Evolutionary conservation across 768 basidiomycete species (phyloP), one percentile per base, ranked within the genome.

Genomic region (Kwoniella newhampshirensis): DNA sequence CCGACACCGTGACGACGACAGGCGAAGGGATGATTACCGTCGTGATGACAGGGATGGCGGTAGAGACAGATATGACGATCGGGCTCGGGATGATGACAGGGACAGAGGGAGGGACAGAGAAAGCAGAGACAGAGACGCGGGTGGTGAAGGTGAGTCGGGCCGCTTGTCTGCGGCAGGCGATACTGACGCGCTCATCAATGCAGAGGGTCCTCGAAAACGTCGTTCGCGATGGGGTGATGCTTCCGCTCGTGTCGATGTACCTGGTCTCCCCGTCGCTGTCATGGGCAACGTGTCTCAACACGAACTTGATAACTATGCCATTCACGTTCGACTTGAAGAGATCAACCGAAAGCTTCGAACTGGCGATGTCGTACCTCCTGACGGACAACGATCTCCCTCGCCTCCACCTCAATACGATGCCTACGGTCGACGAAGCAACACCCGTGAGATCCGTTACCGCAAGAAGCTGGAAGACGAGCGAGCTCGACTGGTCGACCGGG

Each of bases 191-290:
- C 35, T 42, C 51, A 42, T 51, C 58, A 42, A n/a, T 64, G 15
- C n/a, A 88, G 88, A 91, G 74, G 87, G 86, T 64, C 86, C 91
- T 66, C 87, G 93, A 63, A 98, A 98, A 80, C 85, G 94, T 62
- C 88, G 91, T 66, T 96, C 92, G 71, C 88, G 96, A 56, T 99
- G 93, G 93, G 96, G 96, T 64, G 94, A 96, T 67, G 88, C 85
- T 58, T 89, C 89, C 77, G 46, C 64, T 43, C 84, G 87, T 48
- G 88, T 63, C 36, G 63, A 93, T 66, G 87, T 92, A 47, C 89
- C 92, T 53, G 93, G 91, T 54, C 78, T 97, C 51, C 96, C 96
- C 4, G 94, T 92, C 41, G 91, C 92, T 43, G 93, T 99, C 63
- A 86, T 88, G 43, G 92, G 94, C 59, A 76, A 78, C 27, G 91